Evolutionary conservation across 164 flowering plant species (phyloP), one percentile per base, ranked within the genome.

Genomic region (Magnolia kwangsiensis): DNA sequence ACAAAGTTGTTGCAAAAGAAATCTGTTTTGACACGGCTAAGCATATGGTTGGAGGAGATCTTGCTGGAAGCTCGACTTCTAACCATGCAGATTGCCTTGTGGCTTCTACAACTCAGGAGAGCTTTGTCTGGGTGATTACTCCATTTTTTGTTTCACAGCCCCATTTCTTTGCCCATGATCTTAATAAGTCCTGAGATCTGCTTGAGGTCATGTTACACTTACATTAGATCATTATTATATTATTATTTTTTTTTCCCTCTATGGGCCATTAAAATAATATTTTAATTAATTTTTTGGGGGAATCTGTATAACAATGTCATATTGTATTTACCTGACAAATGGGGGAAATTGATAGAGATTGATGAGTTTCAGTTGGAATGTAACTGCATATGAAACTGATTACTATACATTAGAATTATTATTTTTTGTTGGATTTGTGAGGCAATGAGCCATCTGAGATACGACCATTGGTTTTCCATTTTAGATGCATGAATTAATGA

Each of bases 91-190:
- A 63, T 94, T 23, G 88, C 93, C 1, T 45, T 92, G 63, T 91
- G 98, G 98, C 83, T 92, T 79, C 79, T 96, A 73, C 90, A 84
- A 63, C 13, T 87, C 64, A 85, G 88, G 80, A 92, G 79, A 81
- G 83, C 89, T 63, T 69, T 92, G 78, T 31, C 81, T 9, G 78
- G 77, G 19, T 83, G 81, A 83, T 27, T 9, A 1, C 13, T 37
- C 14, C 51, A 7, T 4, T n/a, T 64, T 64, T 20, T 64, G 67
- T 64, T n/a, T 64, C 27, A 64, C 9, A 8, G 24, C 27, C 27
- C 9, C 67, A 21, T 64, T 59, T n/a, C 27, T 64, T n/a, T 64
- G 24, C 27, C 67, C 23, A 64, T 64, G 67, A 64, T 7, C 67
- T 20, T 18, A 64, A 20, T 21, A 64, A 20, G 23, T 20, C 20